A percentile compares a stretch with the other conserved stretches of the same genome.
Conservation (phyloP, 805 yeast genomes). For the Kregervanrija delftensis region DNA sequence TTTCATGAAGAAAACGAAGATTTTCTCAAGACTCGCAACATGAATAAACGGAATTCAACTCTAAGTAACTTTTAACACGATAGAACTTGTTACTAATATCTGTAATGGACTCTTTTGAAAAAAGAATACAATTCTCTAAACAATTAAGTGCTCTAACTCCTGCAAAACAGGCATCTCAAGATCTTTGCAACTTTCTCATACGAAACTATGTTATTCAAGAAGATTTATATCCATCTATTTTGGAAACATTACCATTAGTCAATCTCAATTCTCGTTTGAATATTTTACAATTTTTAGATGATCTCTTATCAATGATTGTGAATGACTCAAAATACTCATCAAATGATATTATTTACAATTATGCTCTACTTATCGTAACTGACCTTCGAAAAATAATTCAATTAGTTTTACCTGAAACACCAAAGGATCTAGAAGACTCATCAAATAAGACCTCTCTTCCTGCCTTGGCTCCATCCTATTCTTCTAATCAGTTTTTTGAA, state of each 20-base stretch:
- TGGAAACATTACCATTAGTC: conserved; percentile 47
- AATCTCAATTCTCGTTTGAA: conserved; percentile 60
- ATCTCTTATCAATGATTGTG: conserved; percentile 34
- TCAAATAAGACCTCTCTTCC: neutral
- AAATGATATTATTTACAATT: conserved; percentile 8
- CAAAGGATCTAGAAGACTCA: conserved; percentile 1
- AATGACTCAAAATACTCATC: conserved; percentile 8
- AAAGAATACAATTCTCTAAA: conserved; percentile 67
- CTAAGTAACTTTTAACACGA: no score
- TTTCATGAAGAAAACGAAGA: no score
- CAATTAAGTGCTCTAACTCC: conserved; percentile 62
- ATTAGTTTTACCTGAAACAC: conserved; percentile 30
- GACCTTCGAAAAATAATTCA: conserved; percentile 30
- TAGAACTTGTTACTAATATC: neutral
- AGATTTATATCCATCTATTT: conserved; percentile 59
- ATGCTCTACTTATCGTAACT: conserved; percentile 16
- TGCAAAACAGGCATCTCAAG: conserved; percentile 42
- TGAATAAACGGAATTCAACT: no score
- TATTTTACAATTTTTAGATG: conserved; percentile 63
- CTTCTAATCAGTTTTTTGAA: conserved; percentile 8
- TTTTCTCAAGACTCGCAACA: no score
- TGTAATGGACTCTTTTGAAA: conserved; percentile 83
- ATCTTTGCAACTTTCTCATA: conserved; percentile 50
- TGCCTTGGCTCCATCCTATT: neutral
- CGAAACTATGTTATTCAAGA: conserved; percentile 54